Percentiles rank a stretch among this genome's conserved stretches.
Evolutionary conservation across 2,329 filamentous ascomycete species (phyloP).

Genomic region (Metarhizium robertsii): DNA sequence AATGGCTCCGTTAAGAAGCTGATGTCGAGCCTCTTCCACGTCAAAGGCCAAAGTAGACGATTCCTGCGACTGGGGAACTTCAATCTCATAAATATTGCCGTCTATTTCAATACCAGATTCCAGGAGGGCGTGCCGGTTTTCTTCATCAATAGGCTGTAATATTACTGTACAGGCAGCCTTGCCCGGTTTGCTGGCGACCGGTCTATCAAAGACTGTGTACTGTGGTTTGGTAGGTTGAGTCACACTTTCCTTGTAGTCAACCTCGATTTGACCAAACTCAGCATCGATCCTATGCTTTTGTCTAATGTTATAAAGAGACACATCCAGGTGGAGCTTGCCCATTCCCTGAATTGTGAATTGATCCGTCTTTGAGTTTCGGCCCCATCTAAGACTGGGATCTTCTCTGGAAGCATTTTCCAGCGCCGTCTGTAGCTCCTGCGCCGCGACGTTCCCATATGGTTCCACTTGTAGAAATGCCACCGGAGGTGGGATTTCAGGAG

Average conservation of each 20-base stretch:
- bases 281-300: constrained; percentile 83
- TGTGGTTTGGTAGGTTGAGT: constrained; percentile 46
- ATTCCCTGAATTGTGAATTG: constrained; percentile 92
- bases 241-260: constrained; percentile 85
- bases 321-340: constrained; percentile 92
- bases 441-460: constrained; percentile 64
- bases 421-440: constrained; percentile 68
- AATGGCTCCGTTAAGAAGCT: constrained; percentile 69
- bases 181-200: constrained; percentile 69
- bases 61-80: constrained; percentile 38
- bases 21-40: constrained; percentile 39
- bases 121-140: constrained; percentile 27
- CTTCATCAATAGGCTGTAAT: constrained; percentile 50
- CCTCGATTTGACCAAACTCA: constrained; percentile 83
- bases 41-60: constrained; percentile 41
- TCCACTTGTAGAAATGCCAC: constrained; percentile 97
- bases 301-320: constrained; percentile 78
- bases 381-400: constrained; percentile 84
- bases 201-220: constrained; percentile 62
- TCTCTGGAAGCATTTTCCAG: constrained; percentile 75
- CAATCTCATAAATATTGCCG: constrained; percentile 59
- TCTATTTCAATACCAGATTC: constrained; percentile 46
- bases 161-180: constrained; percentile 66
- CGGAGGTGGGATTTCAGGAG: constrained; percentile 81
- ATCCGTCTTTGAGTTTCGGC: constrained; percentile 77